Conservation (phyloP, 495 filamentous ascomycete species). For the Neurospora discreta region DNA sequence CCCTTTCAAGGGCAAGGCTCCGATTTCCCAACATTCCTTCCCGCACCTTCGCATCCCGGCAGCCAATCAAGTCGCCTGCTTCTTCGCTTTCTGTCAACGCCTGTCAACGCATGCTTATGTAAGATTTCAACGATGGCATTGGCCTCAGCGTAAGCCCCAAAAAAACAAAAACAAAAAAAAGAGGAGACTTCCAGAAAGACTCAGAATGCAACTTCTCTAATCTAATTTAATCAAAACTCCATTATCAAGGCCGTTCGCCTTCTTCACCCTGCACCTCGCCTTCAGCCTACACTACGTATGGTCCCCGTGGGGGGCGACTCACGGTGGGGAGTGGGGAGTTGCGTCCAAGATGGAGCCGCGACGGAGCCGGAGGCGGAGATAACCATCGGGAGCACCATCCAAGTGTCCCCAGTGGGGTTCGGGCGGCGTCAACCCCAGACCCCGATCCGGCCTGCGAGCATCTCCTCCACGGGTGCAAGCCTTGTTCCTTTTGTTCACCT, state of each 20-base stretch:
- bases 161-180: no score
- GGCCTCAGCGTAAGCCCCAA: background rate
- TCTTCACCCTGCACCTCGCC: background rate
- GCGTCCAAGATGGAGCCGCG: background rate
- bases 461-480: background rate
- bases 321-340: background rate
- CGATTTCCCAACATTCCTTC: background rate
- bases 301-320: background rate
- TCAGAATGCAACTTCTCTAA: no score
- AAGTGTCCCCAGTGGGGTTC: background rate
- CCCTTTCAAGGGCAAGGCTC: background rate
- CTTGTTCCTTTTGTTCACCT: background rate
- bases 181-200: background rate
- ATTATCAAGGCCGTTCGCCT: background rate
- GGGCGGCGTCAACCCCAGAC: background rate
- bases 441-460: background rate
- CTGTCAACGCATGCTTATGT: no score
- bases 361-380: background rate
- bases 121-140: background rate
- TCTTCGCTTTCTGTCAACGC: background rate
- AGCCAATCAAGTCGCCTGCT: background rate
- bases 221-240: background rate
- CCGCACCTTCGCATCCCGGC: background rate
- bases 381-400: background rate
- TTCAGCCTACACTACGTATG: background rate